phyloP scores from a whole-genome alignment of 768 basidiomycete species.

The Tubosaeta sp. region DNA sequence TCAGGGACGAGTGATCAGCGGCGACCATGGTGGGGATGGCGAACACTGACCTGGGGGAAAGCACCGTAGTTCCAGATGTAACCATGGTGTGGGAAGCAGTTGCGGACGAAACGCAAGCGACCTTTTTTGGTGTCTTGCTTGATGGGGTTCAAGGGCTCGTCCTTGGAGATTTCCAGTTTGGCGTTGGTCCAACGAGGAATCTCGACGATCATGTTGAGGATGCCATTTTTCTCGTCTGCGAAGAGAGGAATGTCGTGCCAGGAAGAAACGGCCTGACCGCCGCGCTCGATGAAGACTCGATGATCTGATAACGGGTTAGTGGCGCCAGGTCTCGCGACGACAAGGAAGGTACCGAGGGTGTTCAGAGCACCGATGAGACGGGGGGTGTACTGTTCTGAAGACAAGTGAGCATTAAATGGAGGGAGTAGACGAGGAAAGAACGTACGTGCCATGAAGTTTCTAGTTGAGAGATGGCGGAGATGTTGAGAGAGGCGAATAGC shows the following conservation, averaged over 20 bases:
- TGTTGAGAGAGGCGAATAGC: constrained; percentile 56
- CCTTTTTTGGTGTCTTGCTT: constrained; percentile 99
- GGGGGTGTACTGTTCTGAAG: constrained; percentile 55
- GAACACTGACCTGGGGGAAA: constrained; percentile 80
- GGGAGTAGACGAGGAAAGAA: neutral
- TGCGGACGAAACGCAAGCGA: constrained; percentile 93
- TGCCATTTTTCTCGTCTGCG: constrained; percentile 89
- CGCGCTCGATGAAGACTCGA: constrained; percentile 91
- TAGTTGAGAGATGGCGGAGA: constrained; percentile 51
- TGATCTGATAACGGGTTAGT: constrained; percentile 62
- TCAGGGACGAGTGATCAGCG: neutral
- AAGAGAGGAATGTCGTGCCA: constrained; percentile 99
- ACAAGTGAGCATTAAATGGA: constrained; percentile 1
- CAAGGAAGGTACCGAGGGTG: constrained; percentile 71
- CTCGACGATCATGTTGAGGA: constrained; percentile 99
- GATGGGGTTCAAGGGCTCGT: constrained; percentile 99
- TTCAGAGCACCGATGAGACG: constrained; percentile 85
- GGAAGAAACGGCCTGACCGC: constrained; percentile 75
- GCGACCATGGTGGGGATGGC: neutral
- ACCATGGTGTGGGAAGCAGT: constrained; percentile 99
- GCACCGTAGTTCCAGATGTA: constrained; percentile 99
- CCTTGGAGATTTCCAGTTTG: constrained; percentile 99
- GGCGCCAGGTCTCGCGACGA: constrained; percentile 4
- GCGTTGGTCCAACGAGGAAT: constrained; percentile 99
- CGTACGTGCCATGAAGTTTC: constrained; percentile 40